phyloP scores from a whole-genome alignment of 2,329 filamentous ascomycete genomes.

The Diplodia sapinea region DNA sequence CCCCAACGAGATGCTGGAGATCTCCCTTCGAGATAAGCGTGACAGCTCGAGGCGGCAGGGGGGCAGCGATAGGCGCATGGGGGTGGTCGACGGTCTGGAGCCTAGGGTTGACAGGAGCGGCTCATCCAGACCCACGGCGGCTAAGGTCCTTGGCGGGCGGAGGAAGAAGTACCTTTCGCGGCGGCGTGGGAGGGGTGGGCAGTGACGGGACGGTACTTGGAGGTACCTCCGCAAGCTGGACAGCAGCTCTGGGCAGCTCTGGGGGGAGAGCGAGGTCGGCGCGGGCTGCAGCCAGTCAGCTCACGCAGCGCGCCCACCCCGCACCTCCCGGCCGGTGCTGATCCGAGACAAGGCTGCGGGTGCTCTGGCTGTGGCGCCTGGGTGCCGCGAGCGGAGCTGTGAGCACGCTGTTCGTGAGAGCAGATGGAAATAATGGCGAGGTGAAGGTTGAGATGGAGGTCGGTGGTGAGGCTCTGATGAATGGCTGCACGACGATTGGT shows the following conservation, averaged over 20 bases:
- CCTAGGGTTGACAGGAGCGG: slow-evolving; percentile 9
- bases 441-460: background rate
- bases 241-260: background rate
- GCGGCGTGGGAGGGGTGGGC: background rate
- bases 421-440: background rate
- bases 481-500: slow-evolving; percentile 8
- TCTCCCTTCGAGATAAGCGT: slow-evolving; percentile 23
- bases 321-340: slow-evolving; percentile 12
- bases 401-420: background rate
- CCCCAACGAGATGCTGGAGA: slow-evolving; percentile 14
- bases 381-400: background rate
- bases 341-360: slow-evolving; percentile 6
- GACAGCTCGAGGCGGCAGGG: slow-evolving; percentile 3
- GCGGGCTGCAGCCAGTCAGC: slow-evolving; percentile 14
- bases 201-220: slow-evolving; percentile 16
- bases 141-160: background rate
- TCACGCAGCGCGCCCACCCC: background rate
- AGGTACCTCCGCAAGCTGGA: slow-evolving; percentile 5
- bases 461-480: background rate
- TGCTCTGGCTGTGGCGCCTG: slow-evolving; percentile 10
- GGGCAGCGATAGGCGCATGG: slow-evolving; percentile 8
- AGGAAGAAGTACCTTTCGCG: background rate
- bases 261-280: slow-evolving; percentile 17
- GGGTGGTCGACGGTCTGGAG: slow-evolving; percentile 5
- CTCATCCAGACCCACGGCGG: slow-evolving; percentile 16